Conservation (phyloP, 108 stramenopile genomes). For the Halocafeteria seosinensis region DNA sequence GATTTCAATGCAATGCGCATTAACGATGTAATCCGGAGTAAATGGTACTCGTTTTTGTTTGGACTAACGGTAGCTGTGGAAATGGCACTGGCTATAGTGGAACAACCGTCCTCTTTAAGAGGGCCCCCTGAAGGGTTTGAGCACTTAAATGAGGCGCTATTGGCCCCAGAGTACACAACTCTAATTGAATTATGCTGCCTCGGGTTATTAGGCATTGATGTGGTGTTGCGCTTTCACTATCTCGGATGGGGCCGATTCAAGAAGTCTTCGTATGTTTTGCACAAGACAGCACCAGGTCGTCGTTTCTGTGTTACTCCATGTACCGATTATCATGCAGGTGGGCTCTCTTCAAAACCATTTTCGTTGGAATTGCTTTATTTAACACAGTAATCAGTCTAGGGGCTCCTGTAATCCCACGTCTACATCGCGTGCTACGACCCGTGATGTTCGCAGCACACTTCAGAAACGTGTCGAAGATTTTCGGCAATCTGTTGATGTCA, state of each 20-base stretch:
- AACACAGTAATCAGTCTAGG: not conserved
- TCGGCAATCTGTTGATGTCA: not conserved
- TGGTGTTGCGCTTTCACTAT: not conserved
- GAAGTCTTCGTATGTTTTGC: not conserved
- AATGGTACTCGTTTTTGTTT: not conserved
- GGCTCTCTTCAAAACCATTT: not conserved
- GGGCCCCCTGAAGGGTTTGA: too few species aligned
- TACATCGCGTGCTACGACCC: not conserved
- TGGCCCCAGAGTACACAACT: not conserved
- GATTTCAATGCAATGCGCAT: not conserved
- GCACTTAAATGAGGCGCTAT: not conserved
- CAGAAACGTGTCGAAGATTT: not conserved
- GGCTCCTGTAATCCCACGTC: not conserved
- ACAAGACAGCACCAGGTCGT: not conserved
- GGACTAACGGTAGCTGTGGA: not conserved
- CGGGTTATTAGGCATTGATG: not conserved
- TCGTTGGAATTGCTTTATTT: not conserved
- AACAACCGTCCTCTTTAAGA: not conserved
- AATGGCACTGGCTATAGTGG: not conserved
- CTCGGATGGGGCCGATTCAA: not conserved
- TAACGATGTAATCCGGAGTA: not conserved
- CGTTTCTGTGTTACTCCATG: too few species aligned
- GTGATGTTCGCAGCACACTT: not conserved
- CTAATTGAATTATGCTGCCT: not conserved
- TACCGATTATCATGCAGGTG: not conserved